Evolutionary conservation across 345 rosid genomes (phyloP), one percentile per base, ranked within the genome.

Genomic region (Nephelium lappaceum): DNA sequence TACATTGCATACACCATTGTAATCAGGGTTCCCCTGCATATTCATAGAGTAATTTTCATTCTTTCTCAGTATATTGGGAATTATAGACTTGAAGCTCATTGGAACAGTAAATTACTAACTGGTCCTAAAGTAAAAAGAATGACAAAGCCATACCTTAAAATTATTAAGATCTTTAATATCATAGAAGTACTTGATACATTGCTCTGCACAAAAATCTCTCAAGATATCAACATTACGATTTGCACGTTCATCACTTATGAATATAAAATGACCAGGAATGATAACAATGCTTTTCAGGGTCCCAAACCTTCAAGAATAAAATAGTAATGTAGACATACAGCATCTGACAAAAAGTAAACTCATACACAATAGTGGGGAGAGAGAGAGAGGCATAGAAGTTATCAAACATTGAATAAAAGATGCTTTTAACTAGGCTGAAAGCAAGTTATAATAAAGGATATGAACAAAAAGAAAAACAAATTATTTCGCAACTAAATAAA

Each of bases 191-290:
- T 96, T 96, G 77, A 94, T 91, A 67, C 94, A 86, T 82, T 94
- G 98, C 76, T 96, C 97, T 5, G 6, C 71, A 87, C 97, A 96
- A 92, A 92, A 62, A 31, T 94, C 97, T 80, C 99, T 88, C 91
- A 96, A 82, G 80, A 94, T 93, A 83, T 94, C 99, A 76, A 96
- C 99, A 72, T 96, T 94, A 2, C 98, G 95, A 70, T 96, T 96
- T 10, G 99, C 97, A 72, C 93, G 98, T 76, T 96, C 92, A 79
- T 96, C 98, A 42, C 84, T 68, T 23, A 98, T 96, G 90, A 96
- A 94, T 61, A 94, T 94, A 74, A 94, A 96, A 86, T 96, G 99
- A 58, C 94, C 99, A 42, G 99, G 99, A 68, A 96, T 96, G 69
- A 96, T 88, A 69, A 96, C 97, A 81, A 96, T n/a, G 58, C 90